These are phyloP conservation scores for Ophiocordyceps australis DNA, from an alignment of 2,329 filamentous ascomycete genomes.

Conservation along the genomic window DNA sequence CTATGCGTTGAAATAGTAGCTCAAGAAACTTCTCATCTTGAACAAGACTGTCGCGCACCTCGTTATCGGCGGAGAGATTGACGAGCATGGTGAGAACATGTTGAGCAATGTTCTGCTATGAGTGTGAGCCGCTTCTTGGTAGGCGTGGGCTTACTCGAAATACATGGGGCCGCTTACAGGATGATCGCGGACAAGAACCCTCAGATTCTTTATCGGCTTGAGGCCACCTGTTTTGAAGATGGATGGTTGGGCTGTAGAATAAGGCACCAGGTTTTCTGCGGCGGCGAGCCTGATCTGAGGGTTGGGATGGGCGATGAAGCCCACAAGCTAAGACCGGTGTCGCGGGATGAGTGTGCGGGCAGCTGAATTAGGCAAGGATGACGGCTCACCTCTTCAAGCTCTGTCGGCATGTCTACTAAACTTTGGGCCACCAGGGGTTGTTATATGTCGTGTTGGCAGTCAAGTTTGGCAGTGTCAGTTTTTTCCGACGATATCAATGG, in stretches of 20 bases:
- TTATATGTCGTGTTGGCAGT: too few species aligned
- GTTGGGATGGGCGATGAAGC: constrained; percentile 84
- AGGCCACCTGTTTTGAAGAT: constrained; percentile 75
- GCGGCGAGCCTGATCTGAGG: constrained; percentile 78
- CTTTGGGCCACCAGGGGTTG: too few species aligned
- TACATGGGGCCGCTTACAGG: constrained; percentile 44
- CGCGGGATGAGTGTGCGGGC: neutral
- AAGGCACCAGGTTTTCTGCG: constrained; percentile 73
- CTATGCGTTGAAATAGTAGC: constrained; percentile 52
- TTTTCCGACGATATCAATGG: too few species aligned
- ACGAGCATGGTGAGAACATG: constrained; percentile 83
- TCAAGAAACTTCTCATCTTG: constrained; percentile 71
- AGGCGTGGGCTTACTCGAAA: too few species aligned
- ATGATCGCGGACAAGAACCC: constrained; percentile 72
- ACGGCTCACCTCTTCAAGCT: constrained; percentile 50
- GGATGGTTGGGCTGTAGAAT: constrained; percentile 50
- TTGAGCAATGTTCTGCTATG: constrained; percentile 65
- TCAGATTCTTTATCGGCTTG: constrained; percentile 69
- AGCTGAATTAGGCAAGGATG: neutral
- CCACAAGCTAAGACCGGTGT: constrained; percentile 47
- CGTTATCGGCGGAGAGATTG: constrained; percentile 62
- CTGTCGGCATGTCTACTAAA: constrained; percentile 43
- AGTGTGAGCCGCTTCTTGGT: too few species aligned
- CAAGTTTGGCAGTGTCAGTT: too few species aligned
- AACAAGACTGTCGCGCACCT: constrained; percentile 54